Conservation (phyloP, 2,329 filamentous ascomycete species). For the Bipolaris bicolor region DNA sequence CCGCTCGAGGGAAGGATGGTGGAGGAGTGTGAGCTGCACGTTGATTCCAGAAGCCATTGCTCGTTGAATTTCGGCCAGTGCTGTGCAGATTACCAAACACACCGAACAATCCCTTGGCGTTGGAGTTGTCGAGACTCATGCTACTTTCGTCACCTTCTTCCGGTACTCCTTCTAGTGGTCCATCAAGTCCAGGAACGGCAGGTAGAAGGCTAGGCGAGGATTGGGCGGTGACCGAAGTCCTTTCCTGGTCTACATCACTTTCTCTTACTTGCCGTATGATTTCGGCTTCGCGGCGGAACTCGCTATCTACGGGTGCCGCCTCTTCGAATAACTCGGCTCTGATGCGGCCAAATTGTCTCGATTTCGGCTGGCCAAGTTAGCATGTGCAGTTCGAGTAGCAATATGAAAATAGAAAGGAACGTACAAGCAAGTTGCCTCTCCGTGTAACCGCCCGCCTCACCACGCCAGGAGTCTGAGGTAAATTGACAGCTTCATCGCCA, state of each 20-base stretch:
- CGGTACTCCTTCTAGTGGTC: slow-evolving; percentile 70
- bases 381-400: background rate
- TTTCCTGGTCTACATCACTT: slow-evolving; percentile 70
- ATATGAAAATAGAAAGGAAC: slow-evolving; percentile 38
- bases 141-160: slow-evolving; percentile 66
- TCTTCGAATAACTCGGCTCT: slow-evolving; percentile 89
- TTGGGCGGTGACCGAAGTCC: slow-evolving; percentile 63
- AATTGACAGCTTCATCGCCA: slow-evolving; percentile 67
- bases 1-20: slow-evolving; percentile 61
- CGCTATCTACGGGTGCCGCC: slow-evolving; percentile 82
- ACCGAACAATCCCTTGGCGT: slow-evolving; percentile 59
- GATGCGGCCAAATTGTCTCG: slow-evolving; percentile 93
- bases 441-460: slow-evolving; percentile 83
- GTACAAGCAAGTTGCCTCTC: slow-evolving; percentile 84
- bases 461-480: slow-evolving; percentile 69
- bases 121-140: slow-evolving; percentile 58
- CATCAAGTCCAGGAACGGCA: slow-evolving; percentile 60
- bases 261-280: slow-evolving; percentile 95
- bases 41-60: slow-evolving; percentile 77
- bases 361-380: slow-evolving; percentile 74
- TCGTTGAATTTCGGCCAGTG: slow-evolving; percentile 71
- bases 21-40: slow-evolving; percentile 64
- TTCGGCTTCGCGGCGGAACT: slow-evolving; percentile 89
- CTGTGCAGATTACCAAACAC: slow-evolving; percentile 80
- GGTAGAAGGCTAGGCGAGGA: slow-evolving; percentile 71